A percentile compares a stretch with the other conserved stretches of the same genome.
Evolutionary conservation across 176 grass and related monocot genomes (phyloP).

Genomic region (Triticum timopheevii): DNA sequence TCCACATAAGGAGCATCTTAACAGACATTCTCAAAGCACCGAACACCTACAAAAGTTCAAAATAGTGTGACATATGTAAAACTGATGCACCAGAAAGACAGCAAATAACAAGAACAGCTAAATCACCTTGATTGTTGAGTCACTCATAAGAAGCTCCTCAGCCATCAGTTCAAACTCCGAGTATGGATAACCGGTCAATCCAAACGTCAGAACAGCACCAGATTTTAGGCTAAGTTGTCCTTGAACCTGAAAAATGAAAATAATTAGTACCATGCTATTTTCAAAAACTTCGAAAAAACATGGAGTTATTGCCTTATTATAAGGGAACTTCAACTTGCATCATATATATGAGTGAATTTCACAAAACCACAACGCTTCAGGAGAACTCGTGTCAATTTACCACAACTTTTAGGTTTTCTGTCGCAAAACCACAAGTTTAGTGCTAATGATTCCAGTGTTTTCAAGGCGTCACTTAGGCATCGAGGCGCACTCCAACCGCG

Average conservation of each 20-base stretch:
- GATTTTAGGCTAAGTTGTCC: constrained; percentile 86
- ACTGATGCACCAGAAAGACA: constrained; percentile 11
- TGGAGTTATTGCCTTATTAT: constrained; percentile 6
- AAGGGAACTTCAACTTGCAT: constrained; percentile 9
- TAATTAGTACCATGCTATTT: constrained; percentile 7
- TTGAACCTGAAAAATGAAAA: constrained; percentile 83
- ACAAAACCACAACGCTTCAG: background rate
- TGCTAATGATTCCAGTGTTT: background rate
- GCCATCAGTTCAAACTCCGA: constrained; percentile 98
- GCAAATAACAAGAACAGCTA: background rate
- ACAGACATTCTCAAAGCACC: constrained; percentile 98
- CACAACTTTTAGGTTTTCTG: background rate
- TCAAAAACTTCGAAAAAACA: constrained; percentile 19
- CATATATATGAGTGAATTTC: background rate
- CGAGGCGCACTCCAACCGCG: no score
- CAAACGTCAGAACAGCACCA: constrained; percentile 85
- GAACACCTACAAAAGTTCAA: constrained; percentile 66
- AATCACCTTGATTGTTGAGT: constrained; percentile 90
- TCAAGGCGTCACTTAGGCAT: background rate
- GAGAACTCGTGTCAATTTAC: background rate
- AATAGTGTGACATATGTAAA: constrained; percentile 12
- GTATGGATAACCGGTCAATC: constrained; percentile 89
- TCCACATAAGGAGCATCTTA: constrained; percentile 99
- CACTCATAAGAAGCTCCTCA: constrained; percentile 99
- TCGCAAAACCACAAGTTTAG: background rate